phyloP scores from a whole-genome alignment of 169 alveolate species.

The Cryptosporidium parvum region DNA sequence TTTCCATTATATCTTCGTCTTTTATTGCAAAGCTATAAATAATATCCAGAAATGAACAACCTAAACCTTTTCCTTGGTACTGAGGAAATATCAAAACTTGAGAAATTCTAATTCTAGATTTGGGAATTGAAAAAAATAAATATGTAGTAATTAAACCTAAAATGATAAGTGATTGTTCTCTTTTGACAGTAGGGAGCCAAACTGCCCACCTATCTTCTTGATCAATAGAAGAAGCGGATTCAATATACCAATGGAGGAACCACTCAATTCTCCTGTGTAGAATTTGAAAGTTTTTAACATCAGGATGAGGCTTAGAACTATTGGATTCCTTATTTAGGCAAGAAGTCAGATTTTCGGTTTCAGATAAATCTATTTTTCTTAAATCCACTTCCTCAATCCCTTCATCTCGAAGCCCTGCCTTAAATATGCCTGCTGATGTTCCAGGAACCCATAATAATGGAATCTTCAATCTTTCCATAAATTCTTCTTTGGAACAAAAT shows the following conservation, averaged over 20 bases:
- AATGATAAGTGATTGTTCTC: slow-evolving; percentile 66
- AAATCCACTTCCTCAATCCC: not conserved
- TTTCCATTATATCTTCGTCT: slow-evolving; percentile 81
- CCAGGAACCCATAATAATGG: slow-evolving; percentile 28
- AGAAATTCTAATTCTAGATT: slow-evolving; percentile 82
- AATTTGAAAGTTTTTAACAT: slow-evolving; percentile 48
- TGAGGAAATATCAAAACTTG: slow-evolving; percentile 84
- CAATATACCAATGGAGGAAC: slow-evolving; percentile 78
- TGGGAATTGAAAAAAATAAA: slow-evolving; percentile 81
- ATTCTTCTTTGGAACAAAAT: slow-evolving; percentile 49
- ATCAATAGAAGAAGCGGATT: slow-evolving; percentile 76
- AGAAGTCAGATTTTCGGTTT: slow-evolving; percentile 8
- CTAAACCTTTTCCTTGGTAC: slow-evolving; percentile 83
- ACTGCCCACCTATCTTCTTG: slow-evolving; percentile 77
- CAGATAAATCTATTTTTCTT: slow-evolving; percentile 22
- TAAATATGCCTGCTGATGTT: not conserved
- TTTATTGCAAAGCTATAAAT: slow-evolving; percentile 81
- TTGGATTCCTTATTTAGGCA: not conserved
- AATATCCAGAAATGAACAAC: slow-evolving; percentile 79
- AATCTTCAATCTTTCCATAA: slow-evolving; percentile 33
- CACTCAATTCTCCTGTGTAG: slow-evolving; percentile 77
- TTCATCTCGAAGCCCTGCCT: not conserved
- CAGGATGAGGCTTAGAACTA: slow-evolving; percentile 5
- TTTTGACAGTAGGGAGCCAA: slow-evolving; percentile 60
- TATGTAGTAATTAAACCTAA: slow-evolving; percentile 85